Percentiles rank a stretch among this genome's conserved stretches.
These are phyloP conservation scores for Isabelozyma rhagii DNA, from an alignment of 805 yeast species.

Conservation along the genomic window DNA sequence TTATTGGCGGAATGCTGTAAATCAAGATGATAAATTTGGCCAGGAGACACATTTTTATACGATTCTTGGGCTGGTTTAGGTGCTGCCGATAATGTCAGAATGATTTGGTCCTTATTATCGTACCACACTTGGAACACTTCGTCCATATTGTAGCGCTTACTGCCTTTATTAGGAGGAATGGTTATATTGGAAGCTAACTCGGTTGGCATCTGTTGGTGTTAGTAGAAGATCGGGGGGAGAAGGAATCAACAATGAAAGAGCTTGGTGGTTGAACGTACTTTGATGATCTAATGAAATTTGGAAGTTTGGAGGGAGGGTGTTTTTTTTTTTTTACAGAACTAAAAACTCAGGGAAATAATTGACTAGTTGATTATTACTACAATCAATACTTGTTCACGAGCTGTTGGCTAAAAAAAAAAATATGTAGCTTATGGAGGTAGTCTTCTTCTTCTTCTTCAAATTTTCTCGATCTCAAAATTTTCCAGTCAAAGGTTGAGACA, in stretches of 20 bases:
- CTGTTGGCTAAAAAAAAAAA: neutral
- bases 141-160: slow-evolving; percentile 46
- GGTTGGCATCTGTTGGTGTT: neutral
- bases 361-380: neutral
- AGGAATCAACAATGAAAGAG: neutral
- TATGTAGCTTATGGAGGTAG: neutral
- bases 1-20: slow-evolving; percentile 13
- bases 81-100: slow-evolving; percentile 5
- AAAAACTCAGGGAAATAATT: neutral
- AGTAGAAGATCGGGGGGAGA: no score
- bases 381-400: neutral
- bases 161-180: slow-evolving; percentile 37
- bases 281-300: neutral
- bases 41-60: slow-evolving; percentile 28
- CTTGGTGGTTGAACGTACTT: neutral
- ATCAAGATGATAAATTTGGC: slow-evolving; percentile 35
- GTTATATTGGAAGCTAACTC: slow-evolving; percentile 2
- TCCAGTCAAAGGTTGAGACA: neutral
- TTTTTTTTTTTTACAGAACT: neutral
- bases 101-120: slow-evolving; percentile 23
- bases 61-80: slow-evolving; percentile 16
- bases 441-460: neutral
- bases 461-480: neutral
- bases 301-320: neutral
- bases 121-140: slow-evolving; percentile 55